Base-by-base conservation (phyloP, 73 alveolate species). In the Urostyla sp. region DNA sequence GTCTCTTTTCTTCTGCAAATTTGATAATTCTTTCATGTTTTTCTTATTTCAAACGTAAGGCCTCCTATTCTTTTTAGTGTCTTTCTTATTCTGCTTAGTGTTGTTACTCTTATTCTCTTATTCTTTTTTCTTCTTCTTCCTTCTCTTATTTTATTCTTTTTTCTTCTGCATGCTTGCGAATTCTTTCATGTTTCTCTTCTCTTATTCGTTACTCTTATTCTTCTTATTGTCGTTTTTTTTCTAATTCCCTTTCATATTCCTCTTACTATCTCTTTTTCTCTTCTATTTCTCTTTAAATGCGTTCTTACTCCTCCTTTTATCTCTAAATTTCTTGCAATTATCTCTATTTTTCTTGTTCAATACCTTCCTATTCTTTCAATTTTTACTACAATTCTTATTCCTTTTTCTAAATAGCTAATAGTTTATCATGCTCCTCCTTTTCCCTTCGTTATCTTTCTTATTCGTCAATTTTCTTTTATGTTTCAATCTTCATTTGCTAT, bases 181-280 rank as follows among this genome's bases (percentile, higher is more conserved):
- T 51, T 51, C 24, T 26, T 1, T 49, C 3, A 21, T 55, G 56
- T 44, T 55, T 26, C 44, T 4, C 48, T 13, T 34, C 26, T 72
- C 31, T 51, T 35, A 8, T 16, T 15, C 18, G 46, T 67, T 26
- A 43, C 48, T 26, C 61, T 27, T 26, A 8, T 51, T 38, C 74
- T 27, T 6, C 54, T 72, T 50, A 6, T 16, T 34, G 43, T 51
- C 23, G n/a, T 51, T 51, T 26, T 7, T 7, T 16, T 10, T 34
- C 23, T 10, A 18, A 34, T 16, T 10, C 23, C 66, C 23, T 51
- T 26, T n/a, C 23, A 10, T 10, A 10, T 15, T 51, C 32, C 23
- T 51, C 66, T 57, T 58, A 30, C 10, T 16, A 44, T 46, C 58
- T 32, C 20, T 23, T 35, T 56, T 6, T 72, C 85, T 45, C 55